Evolutionary conservation across 257 asterid genomes (phyloP).

Genomic region (Salvia hispanica): DNA sequence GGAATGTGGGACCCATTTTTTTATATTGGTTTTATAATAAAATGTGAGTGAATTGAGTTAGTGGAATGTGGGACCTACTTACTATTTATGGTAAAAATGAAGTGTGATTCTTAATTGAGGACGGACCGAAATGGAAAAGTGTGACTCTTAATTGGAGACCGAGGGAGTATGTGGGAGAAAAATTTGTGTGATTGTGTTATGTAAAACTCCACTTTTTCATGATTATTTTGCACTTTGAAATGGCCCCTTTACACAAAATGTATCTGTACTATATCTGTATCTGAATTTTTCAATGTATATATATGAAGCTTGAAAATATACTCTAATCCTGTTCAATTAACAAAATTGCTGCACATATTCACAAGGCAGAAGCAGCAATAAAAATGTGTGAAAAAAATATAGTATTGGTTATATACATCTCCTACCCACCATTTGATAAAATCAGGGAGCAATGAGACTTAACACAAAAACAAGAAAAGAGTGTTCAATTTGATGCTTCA

Average conservation of each 20-base stretch:
- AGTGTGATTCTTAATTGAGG: too few relatives aligned
- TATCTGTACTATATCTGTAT: not conserved
- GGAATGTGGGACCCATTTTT: too few relatives aligned
- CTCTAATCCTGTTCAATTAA: not conserved
- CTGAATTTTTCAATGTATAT: not conserved
- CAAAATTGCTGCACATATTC: conserved; percentile 25
- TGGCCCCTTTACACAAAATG: not conserved
- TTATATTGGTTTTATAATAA: too few relatives aligned
- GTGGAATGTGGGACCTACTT: too few relatives aligned
- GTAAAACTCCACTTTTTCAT: too few relatives aligned
- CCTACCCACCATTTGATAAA: conserved; percentile 25
- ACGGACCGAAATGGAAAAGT: too few relatives aligned
- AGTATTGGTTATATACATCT: conserved; percentile 15
- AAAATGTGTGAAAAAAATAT: not conserved
- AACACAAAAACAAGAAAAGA: not conserved
- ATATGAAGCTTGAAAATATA: conserved; percentile 3
- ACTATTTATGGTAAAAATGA: too few relatives aligned
- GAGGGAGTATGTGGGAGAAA: too few relatives aligned
- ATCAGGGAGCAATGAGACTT: conserved; percentile 18
- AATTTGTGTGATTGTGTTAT: too few relatives aligned
- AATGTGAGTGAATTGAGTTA: too few relatives aligned
- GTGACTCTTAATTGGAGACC: too few relatives aligned
- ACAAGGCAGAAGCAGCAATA: conserved; percentile 16
- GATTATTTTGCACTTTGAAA: not conserved
- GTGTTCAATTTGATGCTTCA: not conserved